phyloP scores from a whole-genome alignment of 2,329 filamentous ascomycete species.

The Bretziella fagacearum region DNA sequence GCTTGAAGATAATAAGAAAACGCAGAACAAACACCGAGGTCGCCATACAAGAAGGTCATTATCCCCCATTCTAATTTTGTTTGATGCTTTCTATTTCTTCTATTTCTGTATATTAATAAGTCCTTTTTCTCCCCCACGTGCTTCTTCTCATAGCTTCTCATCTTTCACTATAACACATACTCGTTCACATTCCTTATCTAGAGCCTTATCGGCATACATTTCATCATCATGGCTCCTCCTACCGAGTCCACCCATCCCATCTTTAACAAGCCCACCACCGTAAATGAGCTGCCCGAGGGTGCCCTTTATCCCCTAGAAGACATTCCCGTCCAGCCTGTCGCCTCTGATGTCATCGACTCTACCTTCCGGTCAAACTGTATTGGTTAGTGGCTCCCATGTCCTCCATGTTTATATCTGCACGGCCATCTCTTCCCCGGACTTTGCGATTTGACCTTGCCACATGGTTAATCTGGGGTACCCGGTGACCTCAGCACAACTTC shows the following conservation, averaged over 20 bases:
- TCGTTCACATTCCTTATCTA: not conserved
- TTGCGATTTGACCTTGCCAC: not conserved
- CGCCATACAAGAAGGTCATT: not conserved
- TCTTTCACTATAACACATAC: constrained; percentile 26
- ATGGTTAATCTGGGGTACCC: not conserved
- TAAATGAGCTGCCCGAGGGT: constrained; percentile 10
- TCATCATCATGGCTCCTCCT: not conserved
- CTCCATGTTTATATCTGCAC: not conserved
- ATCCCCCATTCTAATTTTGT: not conserved
- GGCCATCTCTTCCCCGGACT: constrained; percentile 3
- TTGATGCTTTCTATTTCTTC: not conserved
- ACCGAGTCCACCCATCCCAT: not conserved
- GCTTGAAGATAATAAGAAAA: not conserved
- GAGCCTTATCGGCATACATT: not conserved
- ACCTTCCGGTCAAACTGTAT: constrained; percentile 45
- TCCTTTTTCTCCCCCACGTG: not conserved
- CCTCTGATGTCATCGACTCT: constrained; percentile 39
- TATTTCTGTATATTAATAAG: not conserved
- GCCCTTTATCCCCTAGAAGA: constrained; percentile 38
- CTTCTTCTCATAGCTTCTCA: too few relatives aligned
- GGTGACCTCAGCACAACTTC: too few relatives aligned
- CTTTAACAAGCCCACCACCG: constrained; percentile 12
- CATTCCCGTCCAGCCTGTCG: constrained; percentile 32
- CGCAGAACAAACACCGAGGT: not conserved
- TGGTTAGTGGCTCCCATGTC: constrained; percentile 25